Conservation (phyloP, 345 rosid genomes). For the Lepidium africanum region DNA sequence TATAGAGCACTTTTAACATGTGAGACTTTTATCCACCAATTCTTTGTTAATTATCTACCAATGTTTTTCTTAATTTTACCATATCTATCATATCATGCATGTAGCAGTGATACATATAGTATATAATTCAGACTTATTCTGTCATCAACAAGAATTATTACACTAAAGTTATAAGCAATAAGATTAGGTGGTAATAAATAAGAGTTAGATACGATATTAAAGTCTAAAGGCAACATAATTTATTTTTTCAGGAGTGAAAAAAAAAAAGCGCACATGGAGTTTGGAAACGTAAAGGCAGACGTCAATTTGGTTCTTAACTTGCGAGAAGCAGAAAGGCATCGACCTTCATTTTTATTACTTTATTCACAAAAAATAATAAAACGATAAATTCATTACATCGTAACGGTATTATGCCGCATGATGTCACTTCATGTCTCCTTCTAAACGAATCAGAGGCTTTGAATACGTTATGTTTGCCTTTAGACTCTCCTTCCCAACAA, state of each 20-base stretch:
- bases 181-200: conserved; percentile 9
- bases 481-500: conserved; percentile 12
- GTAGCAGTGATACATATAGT: no score
- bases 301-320: conserved; percentile 28
- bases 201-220: conserved; percentile 14
- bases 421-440: conserved; percentile 8
- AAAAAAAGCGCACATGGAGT: conserved; percentile 30
- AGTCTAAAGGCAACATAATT: conserved; percentile 26
- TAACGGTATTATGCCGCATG: conserved; percentile 17
- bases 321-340: conserved; percentile 35
- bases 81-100: not conserved
- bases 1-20: not conserved
- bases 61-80: not conserved
- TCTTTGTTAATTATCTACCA: not conserved
- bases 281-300: conserved; percentile 34
- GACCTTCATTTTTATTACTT: not conserved
- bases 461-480: conserved; percentile 20
- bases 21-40: not conserved
- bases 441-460: conserved; percentile 7
- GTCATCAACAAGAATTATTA: not conserved
- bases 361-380: not conserved
- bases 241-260: not conserved
- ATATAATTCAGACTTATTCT: not conserved
- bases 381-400: not conserved
- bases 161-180: not conserved